These are phyloP conservation scores for Ailanthus altissimus DNA, from an alignment of 345 rosid species.

Conservation along the genomic window DNA sequence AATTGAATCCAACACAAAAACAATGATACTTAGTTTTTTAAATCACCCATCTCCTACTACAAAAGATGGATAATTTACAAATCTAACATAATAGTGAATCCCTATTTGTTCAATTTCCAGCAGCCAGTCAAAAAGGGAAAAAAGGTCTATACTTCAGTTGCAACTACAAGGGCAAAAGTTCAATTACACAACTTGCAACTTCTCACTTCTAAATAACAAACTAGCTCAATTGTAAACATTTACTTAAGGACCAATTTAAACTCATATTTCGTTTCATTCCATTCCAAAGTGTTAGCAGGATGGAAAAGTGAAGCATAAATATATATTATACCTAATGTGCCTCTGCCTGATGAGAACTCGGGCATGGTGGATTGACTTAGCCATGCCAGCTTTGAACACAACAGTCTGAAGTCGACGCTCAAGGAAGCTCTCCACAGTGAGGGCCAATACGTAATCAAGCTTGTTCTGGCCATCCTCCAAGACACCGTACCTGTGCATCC, in stretches of 20 bases:
- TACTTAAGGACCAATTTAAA: not conserved
- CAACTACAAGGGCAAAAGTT: not conserved
- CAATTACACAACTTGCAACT: not conserved
- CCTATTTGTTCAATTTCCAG: not conserved
- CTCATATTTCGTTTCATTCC: not conserved
- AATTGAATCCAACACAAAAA: not conserved
- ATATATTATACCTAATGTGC: constrained; percentile 37
- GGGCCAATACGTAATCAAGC: constrained; percentile 45
- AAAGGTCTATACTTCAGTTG: not conserved
- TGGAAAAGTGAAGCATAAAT: not conserved
- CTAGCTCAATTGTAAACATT: not conserved
- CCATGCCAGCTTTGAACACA: constrained; percentile 39
- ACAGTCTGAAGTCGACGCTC: constrained; percentile 46
- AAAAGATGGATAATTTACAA: not conserved
- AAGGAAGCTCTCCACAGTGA: constrained; percentile 44
- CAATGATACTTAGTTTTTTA: not conserved
- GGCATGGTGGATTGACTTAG: constrained; percentile 41
- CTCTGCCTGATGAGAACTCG: constrained; percentile 44
- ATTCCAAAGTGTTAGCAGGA: not conserved
- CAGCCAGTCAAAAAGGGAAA: not conserved
- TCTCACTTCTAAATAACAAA: not conserved
- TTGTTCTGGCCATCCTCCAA: constrained; percentile 44
- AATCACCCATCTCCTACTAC: not conserved
- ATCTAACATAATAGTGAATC: not conserved
- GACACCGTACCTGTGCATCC: constrained; percentile 42